Conservation (phyloP, 1,284 basidiomycete genomes). For the Paramarasmius palmivorus region DNA sequence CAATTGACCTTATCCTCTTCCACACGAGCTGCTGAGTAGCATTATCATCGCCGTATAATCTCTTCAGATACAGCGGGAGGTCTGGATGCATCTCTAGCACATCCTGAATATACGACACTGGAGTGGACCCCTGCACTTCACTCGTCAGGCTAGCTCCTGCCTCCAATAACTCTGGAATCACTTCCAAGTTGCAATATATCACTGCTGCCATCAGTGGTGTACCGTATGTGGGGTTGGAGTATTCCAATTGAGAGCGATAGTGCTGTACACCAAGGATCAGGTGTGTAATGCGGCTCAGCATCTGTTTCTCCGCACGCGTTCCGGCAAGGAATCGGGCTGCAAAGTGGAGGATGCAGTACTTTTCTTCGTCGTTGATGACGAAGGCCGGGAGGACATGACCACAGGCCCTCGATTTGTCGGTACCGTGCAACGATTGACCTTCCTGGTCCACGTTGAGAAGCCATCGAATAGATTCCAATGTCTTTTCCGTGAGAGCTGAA, state of each 20-base stretch:
- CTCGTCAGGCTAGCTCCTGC: neutral
- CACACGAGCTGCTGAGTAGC: neutral
- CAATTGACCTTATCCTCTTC: neutral
- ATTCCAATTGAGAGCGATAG: neutral
- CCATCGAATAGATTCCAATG: conserved; percentile 5
- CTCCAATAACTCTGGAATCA: conserved; percentile 7
- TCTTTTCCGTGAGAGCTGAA: conserved; percentile 4
- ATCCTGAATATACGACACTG: neutral
- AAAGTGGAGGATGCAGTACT: conserved; percentile 2
- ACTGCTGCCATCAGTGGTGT: neutral
- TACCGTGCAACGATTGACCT: neutral
- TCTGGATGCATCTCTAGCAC: neutral
- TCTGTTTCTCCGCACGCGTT: conserved; percentile 3
- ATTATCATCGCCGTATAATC: neutral
- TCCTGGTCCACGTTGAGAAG: conserved; percentile 1
- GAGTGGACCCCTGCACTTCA: neutral
- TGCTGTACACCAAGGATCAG: neutral
- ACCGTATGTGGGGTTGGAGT: neutral
- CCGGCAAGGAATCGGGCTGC: neutral
- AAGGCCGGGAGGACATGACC: conserved; percentile 2
- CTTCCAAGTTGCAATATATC: conserved; percentile 7
- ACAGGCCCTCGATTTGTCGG: neutral
- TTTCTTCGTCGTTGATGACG: neutral
- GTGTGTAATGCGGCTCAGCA: neutral
- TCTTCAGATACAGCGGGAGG: neutral